Evolutionary conservation across 2,329 filamentous ascomycete species (phyloP).

Genomic region (Sporothrix brunneoviolacea): DNA sequence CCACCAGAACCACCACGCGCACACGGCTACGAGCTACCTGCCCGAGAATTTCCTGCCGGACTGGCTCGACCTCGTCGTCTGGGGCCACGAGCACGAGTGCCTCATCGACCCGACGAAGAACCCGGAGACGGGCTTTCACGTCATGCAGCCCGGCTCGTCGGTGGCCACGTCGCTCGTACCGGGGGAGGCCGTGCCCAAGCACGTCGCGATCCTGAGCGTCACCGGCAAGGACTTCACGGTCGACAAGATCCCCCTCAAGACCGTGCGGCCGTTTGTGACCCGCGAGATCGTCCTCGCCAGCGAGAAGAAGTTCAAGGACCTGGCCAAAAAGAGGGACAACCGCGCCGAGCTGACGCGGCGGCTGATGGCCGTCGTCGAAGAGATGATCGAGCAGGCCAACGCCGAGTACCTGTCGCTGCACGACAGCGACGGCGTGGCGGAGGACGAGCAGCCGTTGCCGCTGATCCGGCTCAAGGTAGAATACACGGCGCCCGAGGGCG

Average conservation of each 20-base stretch:
- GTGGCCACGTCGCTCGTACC: conserved; percentile 88
- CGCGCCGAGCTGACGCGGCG: conserved; percentile 70
- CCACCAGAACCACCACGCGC: conserved; percentile 91
- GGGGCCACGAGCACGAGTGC: conserved; percentile 98
- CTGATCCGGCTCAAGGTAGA: conserved; percentile 88
- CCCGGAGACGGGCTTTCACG: conserved; percentile 81
- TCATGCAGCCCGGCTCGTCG: conserved; percentile 96
- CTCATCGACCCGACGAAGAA: conserved; percentile 79
- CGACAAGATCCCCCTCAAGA: conserved; percentile 76
- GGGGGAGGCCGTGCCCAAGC: conserved; percentile 84
- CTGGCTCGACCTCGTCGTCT: conserved; percentile 86
- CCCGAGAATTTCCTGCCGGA: conserved; percentile 89
- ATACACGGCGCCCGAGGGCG: conserved; percentile 76
- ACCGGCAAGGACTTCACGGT: conserved; percentile 75
- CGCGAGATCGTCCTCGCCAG: conserved; percentile 71
- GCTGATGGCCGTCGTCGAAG: conserved; percentile 71
- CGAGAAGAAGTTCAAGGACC: conserved; percentile 67
- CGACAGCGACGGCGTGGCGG: conserved; percentile 49
- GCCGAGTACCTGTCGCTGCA: conserved; percentile 75
- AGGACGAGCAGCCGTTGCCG: conserved; percentile 64
- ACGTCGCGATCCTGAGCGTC: conserved; percentile 78
- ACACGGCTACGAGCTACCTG: conserved; percentile 87
- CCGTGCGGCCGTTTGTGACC: conserved; percentile 85
- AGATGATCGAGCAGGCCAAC: conserved; percentile 81
- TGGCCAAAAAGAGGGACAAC: conserved; percentile 79